These are phyloP conservation scores for Apiospora sp. DNA, from an alignment of 2,329 filamentous ascomycete species.

Conservation along the genomic window DNA sequence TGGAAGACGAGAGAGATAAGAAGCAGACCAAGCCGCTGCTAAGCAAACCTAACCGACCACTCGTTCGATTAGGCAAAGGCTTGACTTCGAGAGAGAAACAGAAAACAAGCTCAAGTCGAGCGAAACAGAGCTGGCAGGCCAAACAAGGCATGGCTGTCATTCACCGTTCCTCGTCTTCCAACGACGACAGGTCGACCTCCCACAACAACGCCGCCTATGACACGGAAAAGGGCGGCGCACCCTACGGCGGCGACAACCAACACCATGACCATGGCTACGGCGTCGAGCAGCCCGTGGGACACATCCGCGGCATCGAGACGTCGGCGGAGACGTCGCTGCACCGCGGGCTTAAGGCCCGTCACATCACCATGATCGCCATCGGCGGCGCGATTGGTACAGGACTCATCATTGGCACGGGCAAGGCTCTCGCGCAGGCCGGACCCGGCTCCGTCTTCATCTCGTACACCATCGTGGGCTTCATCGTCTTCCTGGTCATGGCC, in stretches of 20 bases:
- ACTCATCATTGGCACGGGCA: constrained; percentile 74
- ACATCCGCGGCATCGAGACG: constrained; percentile 59
- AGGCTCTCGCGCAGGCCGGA: constrained; percentile 59
- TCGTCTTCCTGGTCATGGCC: constrained; percentile 85
- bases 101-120: neutral
- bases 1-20: neutral
- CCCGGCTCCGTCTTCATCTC: constrained; percentile 76
- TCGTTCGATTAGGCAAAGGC: neutral
- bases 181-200: constrained; percentile 33
- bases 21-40: neutral
- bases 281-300: constrained; percentile 34
- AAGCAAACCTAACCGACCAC: neutral
- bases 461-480: constrained; percentile 71
- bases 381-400: constrained; percentile 79
- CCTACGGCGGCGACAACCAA: constrained; percentile 34
- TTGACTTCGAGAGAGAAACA: neutral
- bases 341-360: constrained; percentile 61
- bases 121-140: neutral
- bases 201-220: constrained; percentile 30
- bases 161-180: constrained; percentile 42
- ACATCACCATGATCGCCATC: constrained; percentile 71
- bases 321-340: constrained; percentile 56
- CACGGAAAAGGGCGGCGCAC: constrained; percentile 38
- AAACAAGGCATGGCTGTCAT: constrained; percentile 30
- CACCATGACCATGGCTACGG: constrained; percentile 37